Base-by-base conservation (phyloP, 805 yeast genomes). In the Wickerhamiella siamensis region DNA sequence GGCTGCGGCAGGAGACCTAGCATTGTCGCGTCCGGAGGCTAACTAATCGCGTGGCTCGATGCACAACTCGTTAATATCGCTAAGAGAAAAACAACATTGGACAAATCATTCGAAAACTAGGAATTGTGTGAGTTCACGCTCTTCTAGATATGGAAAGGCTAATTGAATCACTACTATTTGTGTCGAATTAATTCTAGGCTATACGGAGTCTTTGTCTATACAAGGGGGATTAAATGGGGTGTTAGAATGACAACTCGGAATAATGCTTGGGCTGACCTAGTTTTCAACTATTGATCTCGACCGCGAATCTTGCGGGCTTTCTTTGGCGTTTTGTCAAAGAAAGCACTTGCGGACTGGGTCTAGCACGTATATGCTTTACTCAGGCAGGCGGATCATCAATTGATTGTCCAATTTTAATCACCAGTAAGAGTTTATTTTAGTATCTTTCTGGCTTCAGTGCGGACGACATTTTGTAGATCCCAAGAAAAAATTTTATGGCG, bases 1-100 rank as follows among this genome's bases (percentile, higher is more conserved):
- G 77, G 77, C 49, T 63, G 70, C 16, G 64, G 44, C 36, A 66
- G 51, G 21, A 65, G 54, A 15, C 67, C 65, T 9, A 66, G 62
- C 47, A 61, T 47, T 6, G 20, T 24, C 29, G 29, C 29, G 29
- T 24, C 12, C n/a, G 12, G 29, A 24, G 29, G 29, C 29, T 24
- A 24, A 24, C 29, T 24, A 24, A 24, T 24, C 29, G 29, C 29
- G 29, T 24, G n/a, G n/a, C n/a, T n/a, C n/a, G n/a, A n/a, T n/a
- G n/a, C n/a, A n/a, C n/a, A n/a, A n/a, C n/a, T n/a, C n/a, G n/a
- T n/a, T n/a, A n/a, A n/a, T n/a, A n/a, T n/a, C n/a, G n/a, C n/a
- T n/a, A n/a, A n/a, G n/a, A n/a, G n/a, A n/a, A n/a, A n/a, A n/a
- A n/a, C n/a, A n/a, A n/a, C n/a, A n/a, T n/a, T n/a, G n/a, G n/a